Percentiles rank a stretch among this genome's conserved stretches.
Evolutionary conservation across 2,329 filamentous ascomycete genomes (phyloP).

Genomic region (Fusarium miscanthi): DNA sequence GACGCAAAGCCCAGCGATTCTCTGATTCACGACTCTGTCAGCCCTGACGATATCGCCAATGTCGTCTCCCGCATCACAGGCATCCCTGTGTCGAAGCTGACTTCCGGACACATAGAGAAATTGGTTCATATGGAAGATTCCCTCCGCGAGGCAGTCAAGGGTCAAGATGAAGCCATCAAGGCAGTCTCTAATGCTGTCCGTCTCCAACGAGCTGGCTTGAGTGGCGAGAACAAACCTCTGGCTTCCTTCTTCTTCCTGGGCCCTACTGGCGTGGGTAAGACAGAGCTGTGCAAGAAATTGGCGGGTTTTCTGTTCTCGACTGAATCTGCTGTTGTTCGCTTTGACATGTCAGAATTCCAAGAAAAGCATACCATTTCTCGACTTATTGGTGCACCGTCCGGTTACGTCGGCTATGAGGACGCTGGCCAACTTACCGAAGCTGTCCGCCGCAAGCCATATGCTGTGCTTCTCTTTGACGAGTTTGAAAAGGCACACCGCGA

Average conservation of each 20-base stretch:
- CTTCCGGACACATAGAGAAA: slow-evolving; percentile 93
- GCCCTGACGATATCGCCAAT: slow-evolving; percentile 89
- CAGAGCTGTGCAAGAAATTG: slow-evolving; percentile 95
- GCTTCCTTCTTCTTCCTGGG: slow-evolving; percentile 98
- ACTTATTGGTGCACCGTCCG: slow-evolving; percentile 91
- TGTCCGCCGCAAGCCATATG: slow-evolving; percentile 93
- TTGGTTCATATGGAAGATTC: slow-evolving; percentile 95
- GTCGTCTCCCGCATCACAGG: slow-evolving; percentile 93
- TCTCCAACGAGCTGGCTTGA: slow-evolving; percentile 91
- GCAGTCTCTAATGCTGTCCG: slow-evolving; percentile 93
- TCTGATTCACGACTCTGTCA: slow-evolving; percentile 94
- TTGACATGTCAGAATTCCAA: slow-evolving; percentile 98
- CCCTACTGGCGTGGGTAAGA: slow-evolving; percentile 96
- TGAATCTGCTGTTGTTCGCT: slow-evolving; percentile 88
- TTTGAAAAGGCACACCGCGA: slow-evolving; percentile 98
- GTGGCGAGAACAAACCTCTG: slow-evolving; percentile 88
- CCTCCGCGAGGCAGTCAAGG: slow-evolving; percentile 83
- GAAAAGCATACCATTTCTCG: slow-evolving; percentile 96
- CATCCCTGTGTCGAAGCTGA: slow-evolving; percentile 92
- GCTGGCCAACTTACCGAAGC: slow-evolving; percentile 96
- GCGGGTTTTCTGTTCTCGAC: slow-evolving; percentile 94
- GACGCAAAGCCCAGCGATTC: slow-evolving; percentile 57
- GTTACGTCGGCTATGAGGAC: slow-evolving; percentile 97
- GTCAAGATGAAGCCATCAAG: slow-evolving; percentile 92
- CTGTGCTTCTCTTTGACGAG: slow-evolving; percentile 94